Conservation (phyloP, 495 filamentous ascomycete genomes). For the Cladorrhinum samala region DNA sequence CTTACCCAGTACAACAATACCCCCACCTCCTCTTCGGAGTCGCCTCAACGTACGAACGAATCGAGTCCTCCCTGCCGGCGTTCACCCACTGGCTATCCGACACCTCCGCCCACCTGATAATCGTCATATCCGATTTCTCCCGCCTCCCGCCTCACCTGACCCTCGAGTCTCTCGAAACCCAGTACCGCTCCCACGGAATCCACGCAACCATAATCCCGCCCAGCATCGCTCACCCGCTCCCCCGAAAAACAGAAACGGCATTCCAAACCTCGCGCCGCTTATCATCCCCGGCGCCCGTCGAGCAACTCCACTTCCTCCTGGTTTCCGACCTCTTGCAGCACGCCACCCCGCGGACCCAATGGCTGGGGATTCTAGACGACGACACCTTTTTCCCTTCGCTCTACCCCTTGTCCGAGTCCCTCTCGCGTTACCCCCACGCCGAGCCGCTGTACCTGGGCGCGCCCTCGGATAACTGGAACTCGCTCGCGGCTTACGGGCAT, state of each 20-base stretch:
- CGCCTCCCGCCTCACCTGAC: slow-evolving; percentile 8
- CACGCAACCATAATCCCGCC: slow-evolving; percentile 49
- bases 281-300: no score
- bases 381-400: slow-evolving; percentile 70
- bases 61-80: slow-evolving; percentile 50
- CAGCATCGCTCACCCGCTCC: slow-evolving; percentile 34
- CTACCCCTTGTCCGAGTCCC: slow-evolving; percentile 45
- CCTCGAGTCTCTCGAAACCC: slow-evolving; percentile 20
- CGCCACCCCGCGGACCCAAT: slow-evolving; percentile 50
- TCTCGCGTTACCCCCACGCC: slow-evolving; percentile 41
- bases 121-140: slow-evolving; percentile 47
- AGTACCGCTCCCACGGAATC: slow-evolving; percentile 39
- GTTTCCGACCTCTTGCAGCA: slow-evolving; percentile 50
- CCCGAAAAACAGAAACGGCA: no score
- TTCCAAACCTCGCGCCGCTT: no score
- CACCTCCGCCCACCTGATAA: slow-evolving; percentile 50
- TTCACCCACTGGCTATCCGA: slow-evolving; percentile 58
- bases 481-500: slow-evolving; percentile 54
- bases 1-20: slow-evolving; percentile 25
- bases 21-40: slow-evolving; percentile 48
- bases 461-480: slow-evolving; percentile 56
- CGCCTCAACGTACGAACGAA: slow-evolving; percentile 49
- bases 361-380: slow-evolving; percentile 63
- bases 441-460: slow-evolving; percentile 55
- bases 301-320: slow-evolving; percentile 60